Base-by-base conservation (phyloP, 805 yeast species). In the Ogataea chonburiensis region DNA sequence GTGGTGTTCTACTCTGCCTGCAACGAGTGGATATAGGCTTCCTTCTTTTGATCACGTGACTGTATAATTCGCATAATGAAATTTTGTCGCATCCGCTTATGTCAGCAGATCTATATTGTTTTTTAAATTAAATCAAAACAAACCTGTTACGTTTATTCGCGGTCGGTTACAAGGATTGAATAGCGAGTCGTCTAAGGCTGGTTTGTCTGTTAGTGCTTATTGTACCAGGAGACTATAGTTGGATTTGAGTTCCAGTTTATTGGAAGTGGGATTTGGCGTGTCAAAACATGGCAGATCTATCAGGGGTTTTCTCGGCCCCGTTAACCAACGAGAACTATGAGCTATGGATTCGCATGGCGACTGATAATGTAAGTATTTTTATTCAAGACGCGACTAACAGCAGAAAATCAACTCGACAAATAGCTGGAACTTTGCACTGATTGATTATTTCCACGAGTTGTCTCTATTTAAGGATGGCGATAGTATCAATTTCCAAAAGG, bases 401-500 rank as follows among this genome's bases (percentile, higher is more conserved):
- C 15, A 49, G 50, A 56, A 87, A 85, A 86, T 88, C 64, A 89
- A 84, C 42, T 73, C 87, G 0, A 69, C 81, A 23, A 89, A 89
- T 58, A 79, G 93, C 52, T 89, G 96, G 96, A 82, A 84, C 50
- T 79, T 87, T 55, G 95, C 89, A 0, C 69, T 89, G 52, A 89
- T 89, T 52, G 97, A 89, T 59, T 89, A 88, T 60, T 89, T 89
- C 56, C 84, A 88, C 53, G 95, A 86, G 52, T 68, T 87, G 61
- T 74, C 84, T 17, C 73, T 86, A 18, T 68, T 86, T 29, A 73
- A 76, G 47, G 94, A 82, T 35, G 82, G 87, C 5, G 87, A 82
- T 38, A 72, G 78, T 25, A 85, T 89, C 51, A 87, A 88, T 58
- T 89, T 91, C 58, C 96, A 86, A 57, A 77, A 81, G 48, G 98